These are phyloP conservation scores for Naganishia cerealis DNA, from an alignment of 1,284 basidiomycete species.

Conservation along the genomic window DNA sequence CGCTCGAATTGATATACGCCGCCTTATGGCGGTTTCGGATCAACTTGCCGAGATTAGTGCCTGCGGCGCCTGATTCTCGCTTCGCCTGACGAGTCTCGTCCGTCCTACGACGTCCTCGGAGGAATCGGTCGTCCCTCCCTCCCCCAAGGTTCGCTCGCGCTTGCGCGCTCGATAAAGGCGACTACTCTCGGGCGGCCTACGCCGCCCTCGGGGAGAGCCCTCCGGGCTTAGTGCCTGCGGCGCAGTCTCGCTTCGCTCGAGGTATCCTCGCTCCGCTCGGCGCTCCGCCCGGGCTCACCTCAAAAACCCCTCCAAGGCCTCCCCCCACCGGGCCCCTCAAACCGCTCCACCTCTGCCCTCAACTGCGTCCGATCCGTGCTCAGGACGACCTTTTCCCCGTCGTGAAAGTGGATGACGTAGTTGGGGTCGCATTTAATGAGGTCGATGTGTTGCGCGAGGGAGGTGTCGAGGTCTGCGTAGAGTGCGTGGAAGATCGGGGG, in stretches of 20 bases:
- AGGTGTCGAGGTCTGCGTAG: slow-evolving; percentile 56
- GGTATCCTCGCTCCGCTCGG: no score
- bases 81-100: not conserved
- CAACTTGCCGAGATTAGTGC: no score
- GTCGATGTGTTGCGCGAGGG: slow-evolving; percentile 54
- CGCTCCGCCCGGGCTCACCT: slow-evolving; percentile 36
- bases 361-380: slow-evolving; percentile 56
- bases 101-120: not conserved
- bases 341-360: slow-evolving; percentile 56
- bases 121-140: not conserved
- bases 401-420: slow-evolving; percentile 57
- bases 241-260: no score
- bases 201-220: no score
- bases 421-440: slow-evolving; percentile 57
- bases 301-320: slow-evolving; percentile 44
- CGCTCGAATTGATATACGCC: no score
- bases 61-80: no score
- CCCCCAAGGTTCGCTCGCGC: not conserved
- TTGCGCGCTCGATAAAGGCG: not conserved
- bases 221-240: no score
- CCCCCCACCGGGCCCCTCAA: slow-evolving; percentile 58
- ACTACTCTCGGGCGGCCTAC: not conserved
- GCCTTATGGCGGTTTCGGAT: no score
- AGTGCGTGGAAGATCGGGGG: slow-evolving; percentile 57
- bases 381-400: slow-evolving; percentile 55